Evolutionary conservation across 1,284 basidiomycete genomes (phyloP), one percentile per base, ranked within the genome.

Genomic region (Pisolithus thermaeus): DNA sequence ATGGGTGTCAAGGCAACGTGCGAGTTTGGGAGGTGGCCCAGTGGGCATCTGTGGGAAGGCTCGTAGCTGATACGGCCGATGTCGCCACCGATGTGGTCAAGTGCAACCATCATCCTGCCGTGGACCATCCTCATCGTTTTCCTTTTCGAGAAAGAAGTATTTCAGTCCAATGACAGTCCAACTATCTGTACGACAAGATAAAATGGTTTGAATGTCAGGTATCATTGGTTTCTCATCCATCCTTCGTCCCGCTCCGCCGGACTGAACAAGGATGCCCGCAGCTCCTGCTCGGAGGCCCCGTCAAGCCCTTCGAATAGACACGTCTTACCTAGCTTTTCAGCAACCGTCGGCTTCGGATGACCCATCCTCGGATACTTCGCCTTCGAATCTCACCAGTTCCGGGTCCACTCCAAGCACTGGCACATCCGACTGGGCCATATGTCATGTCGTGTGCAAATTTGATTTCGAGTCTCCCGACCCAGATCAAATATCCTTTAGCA

Each of bases 381-480:
- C 58, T 41, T 62, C 62, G 48, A 69, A 63, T 52, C 52, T 58
- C 43, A 61, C 58, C 22, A 59, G 65, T n/a, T 58, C 62, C 43
- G 57, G 52, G 18, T 63, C 65, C 39, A 64, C 66, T 37, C 64
- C 68, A 8, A 64, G 56, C 32, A 66, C 59, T 42, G 62, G 54
- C 38, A 58, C 65, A 32, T 54, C 48, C 23, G 59, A 58, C 7
- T 58, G 54, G 53, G 56, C 65, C 12, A 64, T 76, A 32, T 77
- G 71, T 63, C 77, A 76, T 22, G 85, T 81, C 23, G 63, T 84
- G 12, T 86, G 84, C 65, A 70, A 84, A 60, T 76, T 82, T 60
- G 83, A 88, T 67, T 89, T 84, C 58, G 61, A 72, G 20, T 77
- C 83, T 2, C 69, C 74, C 18, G 87, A 88, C 56, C 67, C 73